Percentiles rank a stretch among this genome's conserved stretches.
These are phyloP conservation scores for Monascus purpureus DNA, from an alignment of 495 filamentous ascomycete species.

Conservation along the genomic window DNA sequence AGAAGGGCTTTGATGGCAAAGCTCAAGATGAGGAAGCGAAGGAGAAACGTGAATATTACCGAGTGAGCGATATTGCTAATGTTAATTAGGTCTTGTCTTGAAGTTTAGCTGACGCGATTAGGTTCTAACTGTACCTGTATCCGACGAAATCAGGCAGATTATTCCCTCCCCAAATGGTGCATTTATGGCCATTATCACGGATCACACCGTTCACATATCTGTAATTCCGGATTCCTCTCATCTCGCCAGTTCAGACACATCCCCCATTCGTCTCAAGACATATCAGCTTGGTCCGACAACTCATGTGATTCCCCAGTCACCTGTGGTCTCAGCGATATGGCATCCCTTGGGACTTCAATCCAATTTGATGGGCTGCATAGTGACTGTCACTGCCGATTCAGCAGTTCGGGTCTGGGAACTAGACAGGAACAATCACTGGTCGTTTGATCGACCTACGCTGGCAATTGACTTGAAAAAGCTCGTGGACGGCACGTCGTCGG, in stretches of 20 bases:
- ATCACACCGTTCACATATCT: slow-evolving; percentile 71
- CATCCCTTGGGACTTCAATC: slow-evolving; percentile 69
- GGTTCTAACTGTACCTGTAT: slow-evolving; percentile 57
- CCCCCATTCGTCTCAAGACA: slow-evolving; percentile 60
- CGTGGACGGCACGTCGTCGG: slow-evolving; percentile 57
- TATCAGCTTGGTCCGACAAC: slow-evolving; percentile 78
- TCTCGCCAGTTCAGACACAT: slow-evolving; percentile 46
- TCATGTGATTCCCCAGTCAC: slow-evolving; percentile 69
- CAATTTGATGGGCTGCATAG: slow-evolving; percentile 42
- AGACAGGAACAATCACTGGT: slow-evolving; percentile 61
- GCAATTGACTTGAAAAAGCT: slow-evolving; percentile 73
- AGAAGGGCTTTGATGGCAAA: slow-evolving; percentile 16
- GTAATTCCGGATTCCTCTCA: slow-evolving; percentile 63
- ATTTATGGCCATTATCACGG: slow-evolving; percentile 68
- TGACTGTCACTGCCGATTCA: slow-evolving; percentile 75
- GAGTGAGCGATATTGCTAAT: no score
- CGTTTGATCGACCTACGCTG: slow-evolving; percentile 68
- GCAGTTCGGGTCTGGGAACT: slow-evolving; percentile 81
- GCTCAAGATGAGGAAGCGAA: slow-evolving; percentile 24
- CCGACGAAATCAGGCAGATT: slow-evolving; percentile 65
- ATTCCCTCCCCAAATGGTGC: slow-evolving; percentile 65
- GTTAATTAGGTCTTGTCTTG: no score
- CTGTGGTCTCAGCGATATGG: slow-evolving; percentile 68
- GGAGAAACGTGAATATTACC: slow-evolving; percentile 16
- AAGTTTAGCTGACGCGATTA: slow-evolving; percentile 18